These are phyloP conservation scores for Trifolium subterraneum DNA, from an alignment of 306 rosid genomes.

Conservation along the genomic window DNA sequence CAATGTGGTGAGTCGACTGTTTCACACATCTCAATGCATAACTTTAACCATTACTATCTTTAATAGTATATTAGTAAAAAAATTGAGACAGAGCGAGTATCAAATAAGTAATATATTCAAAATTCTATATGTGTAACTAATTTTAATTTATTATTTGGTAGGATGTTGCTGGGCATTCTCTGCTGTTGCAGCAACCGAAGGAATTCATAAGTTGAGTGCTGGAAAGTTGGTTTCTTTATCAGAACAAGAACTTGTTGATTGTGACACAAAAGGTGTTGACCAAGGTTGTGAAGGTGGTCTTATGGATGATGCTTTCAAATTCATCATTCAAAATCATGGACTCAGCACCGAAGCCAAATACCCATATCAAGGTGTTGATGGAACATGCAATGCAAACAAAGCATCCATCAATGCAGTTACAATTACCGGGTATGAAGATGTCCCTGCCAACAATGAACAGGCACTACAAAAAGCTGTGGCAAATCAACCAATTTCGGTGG, in stretches of 20 bases:
- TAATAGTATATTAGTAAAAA: no score
- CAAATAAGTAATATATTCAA: background rate
- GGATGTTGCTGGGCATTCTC: background rate
- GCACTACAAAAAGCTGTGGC: conserved; percentile 16
- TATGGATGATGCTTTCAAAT: conserved; percentile 20
- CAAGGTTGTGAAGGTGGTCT: conserved; percentile 24
- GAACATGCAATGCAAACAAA: conserved; percentile 1
- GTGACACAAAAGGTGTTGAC: conserved; percentile 7
- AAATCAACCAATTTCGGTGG: conserved; percentile 3
- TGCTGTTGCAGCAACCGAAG: conserved; percentile 1
- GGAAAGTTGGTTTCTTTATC: conserved; percentile 4
- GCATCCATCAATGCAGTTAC: background rate
- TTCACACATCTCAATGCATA: no score
- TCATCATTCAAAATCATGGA: conserved; percentile 6
- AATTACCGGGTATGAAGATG: background rate
- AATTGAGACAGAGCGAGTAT: no score
- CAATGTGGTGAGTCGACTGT: background rate
- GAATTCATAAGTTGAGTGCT: background rate
- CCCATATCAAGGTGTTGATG: background rate
- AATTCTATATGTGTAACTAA: background rate
- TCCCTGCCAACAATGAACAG: background rate
- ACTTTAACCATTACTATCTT: no score
- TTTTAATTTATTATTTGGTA: background rate
- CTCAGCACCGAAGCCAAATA: background rate
- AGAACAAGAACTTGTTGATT: conserved; percentile 21